Evolutionary conservation across 2,329 filamentous ascomycete species (phyloP).

Genomic region (Botrytis hyacinthi): DNA sequence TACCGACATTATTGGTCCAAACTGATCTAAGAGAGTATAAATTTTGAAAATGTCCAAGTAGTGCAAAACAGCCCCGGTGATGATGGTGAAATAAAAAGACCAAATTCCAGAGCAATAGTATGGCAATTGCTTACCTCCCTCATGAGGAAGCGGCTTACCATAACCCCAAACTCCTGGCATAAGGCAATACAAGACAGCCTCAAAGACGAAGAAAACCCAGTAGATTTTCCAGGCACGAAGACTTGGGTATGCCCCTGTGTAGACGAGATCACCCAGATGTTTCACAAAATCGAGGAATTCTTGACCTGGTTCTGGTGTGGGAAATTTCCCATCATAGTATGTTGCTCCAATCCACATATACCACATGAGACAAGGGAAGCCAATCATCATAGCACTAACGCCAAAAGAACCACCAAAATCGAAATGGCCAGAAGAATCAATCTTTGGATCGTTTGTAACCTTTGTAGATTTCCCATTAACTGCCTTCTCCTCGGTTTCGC

Average conservation of each 20-base stretch:
- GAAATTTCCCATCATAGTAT: conserved; percentile 85
- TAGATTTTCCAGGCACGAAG: conserved; percentile 87
- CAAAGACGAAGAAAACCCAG: conserved; percentile 87
- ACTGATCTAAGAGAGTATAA: conserved; percentile 91
- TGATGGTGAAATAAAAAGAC: conserved; percentile 85
- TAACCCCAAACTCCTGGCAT: conserved; percentile 85
- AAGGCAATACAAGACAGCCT: conserved; percentile 77
- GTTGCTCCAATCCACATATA: conserved; percentile 98
- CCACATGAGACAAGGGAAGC: conserved; percentile 94
- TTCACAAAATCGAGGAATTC: conserved; percentile 67
- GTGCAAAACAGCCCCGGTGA: conserved; percentile 69
- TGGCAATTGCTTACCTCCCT: conserved; percentile 77
- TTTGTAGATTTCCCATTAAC: conserved; percentile 58
- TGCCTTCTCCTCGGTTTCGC: conserved; percentile 20
- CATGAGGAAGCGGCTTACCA: conserved; percentile 82
- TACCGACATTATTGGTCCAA: conserved; percentile 88
- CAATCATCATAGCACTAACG: conserved; percentile 79
- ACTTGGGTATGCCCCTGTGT: conserved; percentile 81
- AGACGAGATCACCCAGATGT: conserved; percentile 70
- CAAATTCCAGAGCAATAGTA: conserved; percentile 93
- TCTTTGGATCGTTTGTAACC: conserved; percentile 58
- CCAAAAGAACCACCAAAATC: conserved; percentile 92
- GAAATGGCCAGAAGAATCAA: conserved; percentile 62
- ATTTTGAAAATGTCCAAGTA: conserved; percentile 81
- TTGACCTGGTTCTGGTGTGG: conserved; percentile 63